Conservation (phyloP, 2,329 filamentous ascomycete species). For the Ceratocystis huliohia region DNA sequence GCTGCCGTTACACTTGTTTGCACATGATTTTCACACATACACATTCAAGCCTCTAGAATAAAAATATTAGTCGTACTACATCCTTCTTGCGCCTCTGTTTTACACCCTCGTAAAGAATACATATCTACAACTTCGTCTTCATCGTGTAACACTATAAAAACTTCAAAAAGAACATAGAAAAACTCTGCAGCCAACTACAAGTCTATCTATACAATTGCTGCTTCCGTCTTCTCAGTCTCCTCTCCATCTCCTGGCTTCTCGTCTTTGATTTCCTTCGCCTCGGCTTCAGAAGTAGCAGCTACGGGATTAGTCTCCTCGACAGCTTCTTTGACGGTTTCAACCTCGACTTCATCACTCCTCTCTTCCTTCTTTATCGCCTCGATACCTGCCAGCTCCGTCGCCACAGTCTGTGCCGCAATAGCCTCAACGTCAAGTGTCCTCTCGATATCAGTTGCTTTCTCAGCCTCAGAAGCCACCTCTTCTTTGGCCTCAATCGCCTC, state of each 20-base stretch:
- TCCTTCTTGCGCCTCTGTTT: no score
- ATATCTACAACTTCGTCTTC: no score
- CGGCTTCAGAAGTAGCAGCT: not conserved
- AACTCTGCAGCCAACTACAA: no score
- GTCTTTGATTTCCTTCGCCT: not conserved
- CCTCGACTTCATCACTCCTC: not conserved
- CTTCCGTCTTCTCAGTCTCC: not conserved
- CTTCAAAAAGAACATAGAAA: no score
- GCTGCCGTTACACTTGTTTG: no score
- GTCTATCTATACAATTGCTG: slow-evolving; percentile 6
- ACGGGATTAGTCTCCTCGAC: not conserved
- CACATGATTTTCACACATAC: no score
- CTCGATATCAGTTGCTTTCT: not conserved
- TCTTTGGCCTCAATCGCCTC: not conserved
- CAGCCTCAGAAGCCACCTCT: not conserved
- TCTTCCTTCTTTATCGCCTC: not conserved
- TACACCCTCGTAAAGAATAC: no score
- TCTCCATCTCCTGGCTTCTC: not conserved
- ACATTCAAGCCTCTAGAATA: no score
- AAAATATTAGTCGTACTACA: no score
- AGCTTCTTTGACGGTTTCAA: not conserved
- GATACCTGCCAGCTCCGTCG: not conserved
- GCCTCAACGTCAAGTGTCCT: not conserved
- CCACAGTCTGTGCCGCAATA: slow-evolving; percentile 2
- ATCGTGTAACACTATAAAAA: no score